phyloP scores from a whole-genome alignment of 306 rosid genomes.

The Acmispon strigosus region DNA sequence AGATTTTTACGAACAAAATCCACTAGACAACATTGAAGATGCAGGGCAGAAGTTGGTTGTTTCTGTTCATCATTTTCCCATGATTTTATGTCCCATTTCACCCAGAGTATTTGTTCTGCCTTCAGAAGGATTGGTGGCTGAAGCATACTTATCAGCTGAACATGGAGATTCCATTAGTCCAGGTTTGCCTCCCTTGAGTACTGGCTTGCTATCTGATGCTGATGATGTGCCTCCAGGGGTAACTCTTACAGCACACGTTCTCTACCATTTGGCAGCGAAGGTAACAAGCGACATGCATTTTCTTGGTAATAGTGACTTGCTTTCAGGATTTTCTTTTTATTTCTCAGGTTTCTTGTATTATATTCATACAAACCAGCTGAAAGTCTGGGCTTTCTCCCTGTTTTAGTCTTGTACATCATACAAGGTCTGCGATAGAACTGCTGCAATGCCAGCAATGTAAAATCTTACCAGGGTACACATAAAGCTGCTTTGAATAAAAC shows the following conservation, averaged over 20 bases:
- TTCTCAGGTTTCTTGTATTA: neutral
- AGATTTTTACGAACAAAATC: conserved; percentile 36
- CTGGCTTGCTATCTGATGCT: conserved; percentile 65
- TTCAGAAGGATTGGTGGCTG: conserved; percentile 79
- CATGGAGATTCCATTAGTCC: conserved; percentile 73
- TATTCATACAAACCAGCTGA: neutral
- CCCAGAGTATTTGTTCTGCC: conserved; percentile 95
- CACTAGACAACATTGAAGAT: conserved; percentile 39
- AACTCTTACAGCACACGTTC: conserved; percentile 83
- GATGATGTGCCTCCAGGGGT: conserved; percentile 90
- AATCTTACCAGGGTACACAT: neutral
- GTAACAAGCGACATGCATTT: conserved; percentile 35
- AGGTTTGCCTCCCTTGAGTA: conserved; percentile 81
- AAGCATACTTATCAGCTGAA: conserved; percentile 61
- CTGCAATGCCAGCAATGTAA: neutral
- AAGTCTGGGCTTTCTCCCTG: neutral
- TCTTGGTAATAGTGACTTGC: conserved; percentile 9
- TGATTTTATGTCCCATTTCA: conserved; percentile 79
- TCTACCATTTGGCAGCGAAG: conserved; percentile 88
- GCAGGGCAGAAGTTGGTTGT: conserved; percentile 51
- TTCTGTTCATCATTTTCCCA: conserved; percentile 86
- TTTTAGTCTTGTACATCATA: conserved; percentile 9
- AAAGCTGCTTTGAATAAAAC: neutral
- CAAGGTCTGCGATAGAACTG: neutral
- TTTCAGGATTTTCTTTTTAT: neutral